These are phyloP conservation scores for Fomitopsis schrenkii DNA, from an alignment of 1,284 basidiomycete genomes.

Conservation along the genomic window DNA sequence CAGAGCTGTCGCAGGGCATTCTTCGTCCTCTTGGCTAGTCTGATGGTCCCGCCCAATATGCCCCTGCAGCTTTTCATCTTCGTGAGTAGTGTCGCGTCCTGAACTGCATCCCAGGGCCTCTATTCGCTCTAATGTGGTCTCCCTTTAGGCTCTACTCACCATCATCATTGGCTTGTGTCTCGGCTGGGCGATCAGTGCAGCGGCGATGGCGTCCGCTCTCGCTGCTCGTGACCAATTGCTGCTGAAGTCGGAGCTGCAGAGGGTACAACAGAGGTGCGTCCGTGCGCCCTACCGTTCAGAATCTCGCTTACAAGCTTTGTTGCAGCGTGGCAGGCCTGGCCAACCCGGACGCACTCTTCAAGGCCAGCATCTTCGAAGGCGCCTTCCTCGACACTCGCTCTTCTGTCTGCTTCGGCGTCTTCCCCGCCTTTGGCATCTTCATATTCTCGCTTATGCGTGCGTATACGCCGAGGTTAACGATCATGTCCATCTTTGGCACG, in stretches of 20 bases:
- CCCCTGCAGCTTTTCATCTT: constrained; percentile 35
- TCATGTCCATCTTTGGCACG: constrained; percentile 54
- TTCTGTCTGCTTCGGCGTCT: constrained; percentile 63
- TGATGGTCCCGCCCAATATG: constrained; percentile 33
- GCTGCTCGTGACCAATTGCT: constrained; percentile 51
- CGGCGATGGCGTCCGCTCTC: constrained; percentile 65
- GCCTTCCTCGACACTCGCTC: constrained; percentile 63
- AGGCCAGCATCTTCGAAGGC: constrained; percentile 56
- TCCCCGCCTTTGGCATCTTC: constrained; percentile 66
- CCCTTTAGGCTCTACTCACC: constrained; percentile 37
- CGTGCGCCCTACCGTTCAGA: neutral
- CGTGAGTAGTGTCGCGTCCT: constrained; percentile 20
- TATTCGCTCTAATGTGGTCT: neutral
- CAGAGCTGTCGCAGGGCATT: constrained; percentile 25
- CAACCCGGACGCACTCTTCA: constrained; percentile 46
- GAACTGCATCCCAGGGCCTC: too few relatives aligned
- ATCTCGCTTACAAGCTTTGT: neutral
- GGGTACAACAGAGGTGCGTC: constrained; percentile 40
- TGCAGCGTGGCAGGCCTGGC: constrained; percentile 40
- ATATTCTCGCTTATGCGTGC: constrained; percentile 57
- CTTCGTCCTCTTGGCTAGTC: constrained; percentile 30
- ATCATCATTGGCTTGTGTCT: constrained; percentile 56
- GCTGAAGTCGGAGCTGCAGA: constrained; percentile 42
- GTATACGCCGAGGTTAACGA: constrained; percentile 53
- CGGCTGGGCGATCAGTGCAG: constrained; percentile 75